Conservation (phyloP, 805 yeast genomes). For the Starmerella sp. region DNA sequence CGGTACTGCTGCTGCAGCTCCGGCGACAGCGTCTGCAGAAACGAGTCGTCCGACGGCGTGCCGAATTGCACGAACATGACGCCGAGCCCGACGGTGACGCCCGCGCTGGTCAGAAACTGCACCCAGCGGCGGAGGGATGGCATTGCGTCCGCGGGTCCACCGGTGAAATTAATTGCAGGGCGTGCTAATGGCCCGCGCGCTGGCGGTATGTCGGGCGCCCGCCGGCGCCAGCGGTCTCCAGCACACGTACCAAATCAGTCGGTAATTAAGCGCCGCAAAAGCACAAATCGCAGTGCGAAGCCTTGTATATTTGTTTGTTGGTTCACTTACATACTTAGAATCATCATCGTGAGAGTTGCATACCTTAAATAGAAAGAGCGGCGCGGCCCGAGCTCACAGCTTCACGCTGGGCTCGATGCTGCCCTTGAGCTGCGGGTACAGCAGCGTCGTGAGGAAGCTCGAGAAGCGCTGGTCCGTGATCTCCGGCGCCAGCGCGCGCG, state of each 20-base stretch:
- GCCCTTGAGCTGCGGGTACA: constrained; percentile 42
- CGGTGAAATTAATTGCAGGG: not conserved
- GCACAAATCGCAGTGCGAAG: not conserved
- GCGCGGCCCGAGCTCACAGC: constrained; percentile 15
- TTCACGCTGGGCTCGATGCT: constrained; percentile 20
- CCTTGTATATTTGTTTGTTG: not conserved
- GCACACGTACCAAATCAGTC: too few relatives aligned
- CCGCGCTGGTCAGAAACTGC: constrained; percentile 38
- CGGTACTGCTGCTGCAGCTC: constrained; percentile 71
- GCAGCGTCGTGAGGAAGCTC: constrained; percentile 55
- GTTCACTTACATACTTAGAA: not conserved
- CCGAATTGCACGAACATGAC: constrained; percentile 57
- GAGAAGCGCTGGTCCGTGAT: constrained; percentile 50
- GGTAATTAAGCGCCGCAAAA: not conserved
- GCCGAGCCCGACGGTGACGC: constrained; percentile 57
- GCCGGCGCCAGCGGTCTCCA: too few relatives aligned
- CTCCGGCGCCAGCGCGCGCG: constrained; percentile 50
- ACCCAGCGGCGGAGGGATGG: constrained; percentile 23
- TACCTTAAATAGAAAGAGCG: not conserved
- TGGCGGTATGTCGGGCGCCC: not conserved
- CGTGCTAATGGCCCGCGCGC: not conserved
- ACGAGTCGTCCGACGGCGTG: constrained; percentile 75
- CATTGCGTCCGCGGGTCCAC: constrained; percentile 9
- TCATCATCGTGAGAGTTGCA: not conserved
- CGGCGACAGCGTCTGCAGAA: constrained; percentile 65